Conservation (phyloP, 2,329 filamentous ascomycete genomes). For the Penicillium freii region DNA sequence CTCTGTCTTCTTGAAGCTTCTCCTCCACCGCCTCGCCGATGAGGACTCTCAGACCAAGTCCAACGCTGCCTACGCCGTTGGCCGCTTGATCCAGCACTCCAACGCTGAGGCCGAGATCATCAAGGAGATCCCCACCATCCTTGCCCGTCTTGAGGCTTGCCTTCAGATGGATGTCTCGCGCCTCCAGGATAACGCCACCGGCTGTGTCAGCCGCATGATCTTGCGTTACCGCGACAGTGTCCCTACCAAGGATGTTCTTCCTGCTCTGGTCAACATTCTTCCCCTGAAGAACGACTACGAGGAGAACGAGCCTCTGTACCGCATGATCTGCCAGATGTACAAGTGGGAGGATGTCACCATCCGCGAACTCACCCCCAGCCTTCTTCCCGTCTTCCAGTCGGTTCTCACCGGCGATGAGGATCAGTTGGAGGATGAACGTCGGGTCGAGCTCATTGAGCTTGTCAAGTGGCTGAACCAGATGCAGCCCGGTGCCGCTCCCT, state of each 20-base stretch:
- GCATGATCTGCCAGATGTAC: slow-evolving; percentile 82
- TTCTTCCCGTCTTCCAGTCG: slow-evolving; percentile 49
- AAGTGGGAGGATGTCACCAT: slow-evolving; percentile 49
- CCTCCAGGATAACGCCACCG: slow-evolving; percentile 87
- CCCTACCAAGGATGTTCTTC: slow-evolving; percentile 77
- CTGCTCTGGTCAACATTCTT: slow-evolving; percentile 72
- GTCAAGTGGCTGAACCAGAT: slow-evolving; percentile 50
- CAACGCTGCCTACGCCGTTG: slow-evolving; percentile 89
- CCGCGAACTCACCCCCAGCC: slow-evolving; percentile 45
- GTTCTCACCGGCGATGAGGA: slow-evolving; percentile 47
- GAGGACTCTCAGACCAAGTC: slow-evolving; percentile 90
- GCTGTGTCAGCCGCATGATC: slow-evolving; percentile 90
- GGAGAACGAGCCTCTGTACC: slow-evolving; percentile 92
- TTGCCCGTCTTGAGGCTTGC: slow-evolving; percentile 81
- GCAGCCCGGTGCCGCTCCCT: slow-evolving; percentile 41
- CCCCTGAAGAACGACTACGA: slow-evolving; percentile 92
- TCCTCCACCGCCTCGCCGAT: slow-evolving; percentile 83
- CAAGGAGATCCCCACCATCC: slow-evolving; percentile 71
- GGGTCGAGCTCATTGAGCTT: slow-evolving; percentile 47
- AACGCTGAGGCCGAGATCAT: slow-evolving; percentile 70
- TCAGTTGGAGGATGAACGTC: slow-evolving; percentile 50
- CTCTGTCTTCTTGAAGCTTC: slow-evolving; percentile 68
- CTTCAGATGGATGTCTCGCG: slow-evolving; percentile 74
- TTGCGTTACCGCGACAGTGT: slow-evolving; percentile 79
- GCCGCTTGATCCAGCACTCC: slow-evolving; percentile 79